A percentile compares a stretch with the other conserved stretches of the same genome.
These are phyloP conservation scores for Caryopteris hybrid DNA, from an alignment of 305 asterid species.

Conservation along the genomic window DNA sequence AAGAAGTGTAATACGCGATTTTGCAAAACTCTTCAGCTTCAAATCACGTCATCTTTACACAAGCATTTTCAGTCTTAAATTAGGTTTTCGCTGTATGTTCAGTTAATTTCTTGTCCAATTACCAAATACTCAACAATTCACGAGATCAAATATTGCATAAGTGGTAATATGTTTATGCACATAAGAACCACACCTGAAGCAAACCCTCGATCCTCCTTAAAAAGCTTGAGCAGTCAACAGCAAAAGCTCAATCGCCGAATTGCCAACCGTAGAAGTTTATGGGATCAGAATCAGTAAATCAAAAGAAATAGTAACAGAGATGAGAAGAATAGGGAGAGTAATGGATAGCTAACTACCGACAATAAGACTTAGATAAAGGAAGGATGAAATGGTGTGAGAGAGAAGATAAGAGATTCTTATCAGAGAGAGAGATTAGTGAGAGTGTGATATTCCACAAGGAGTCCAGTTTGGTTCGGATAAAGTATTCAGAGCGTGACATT, in stretches of 20 bases:
- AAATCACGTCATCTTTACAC: background rate
- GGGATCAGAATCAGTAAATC: background rate
- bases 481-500: too few species aligned
- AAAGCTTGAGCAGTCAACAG: constrained; percentile 7
- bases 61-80: background rate
- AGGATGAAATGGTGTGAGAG: constrained; percentile 15
- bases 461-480: too few species aligned
- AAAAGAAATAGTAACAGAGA: background rate
- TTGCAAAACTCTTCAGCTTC: background rate
- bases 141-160: background rate
- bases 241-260: background rate
- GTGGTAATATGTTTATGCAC: background rate
- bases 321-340: constrained; percentile 1
- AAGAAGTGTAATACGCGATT: background rate
- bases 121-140: background rate
- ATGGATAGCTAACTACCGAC: constrained; percentile 17
- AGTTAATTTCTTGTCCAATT: background rate
- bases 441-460: too few species aligned
- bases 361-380: constrained; percentile 23
- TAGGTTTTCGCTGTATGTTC: background rate
- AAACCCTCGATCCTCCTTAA: constrained; percentile 6
- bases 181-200: constrained; percentile 15
- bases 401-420: constrained; percentile 24
- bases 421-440: background rate
- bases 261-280: background rate